A percentile compares a stretch with the other conserved stretches of the same genome.
Conservation (phyloP, 225 moss, liverwort and hornwort genomes). For the Physcomitrium patens region DNA sequence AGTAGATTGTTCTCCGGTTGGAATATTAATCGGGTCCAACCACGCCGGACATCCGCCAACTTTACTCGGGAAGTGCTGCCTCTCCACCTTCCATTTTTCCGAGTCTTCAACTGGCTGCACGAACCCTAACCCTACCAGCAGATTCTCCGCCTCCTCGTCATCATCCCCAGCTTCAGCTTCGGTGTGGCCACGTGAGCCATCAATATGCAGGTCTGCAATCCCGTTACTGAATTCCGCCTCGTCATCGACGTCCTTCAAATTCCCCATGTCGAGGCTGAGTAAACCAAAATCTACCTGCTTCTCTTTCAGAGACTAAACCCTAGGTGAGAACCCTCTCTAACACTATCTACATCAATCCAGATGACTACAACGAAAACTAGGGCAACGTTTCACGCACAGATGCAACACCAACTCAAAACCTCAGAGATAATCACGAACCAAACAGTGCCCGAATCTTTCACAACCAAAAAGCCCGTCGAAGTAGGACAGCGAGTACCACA, state of each 20-base stretch:
- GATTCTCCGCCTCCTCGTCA: conserved; percentile 49
- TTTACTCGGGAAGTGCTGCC: conserved; percentile 84
- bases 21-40: conserved; percentile 72
- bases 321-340: neutral
- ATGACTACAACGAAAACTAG: neutral
- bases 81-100: conserved; percentile 64
- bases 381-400: neutral
- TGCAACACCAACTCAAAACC: neutral
- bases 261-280: conserved; percentile 28
- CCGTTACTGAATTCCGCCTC: conserved; percentile 26
- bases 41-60: conserved; percentile 74
- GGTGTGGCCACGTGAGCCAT: conserved; percentile 12
- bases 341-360: conserved; percentile 26
- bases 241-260: conserved; percentile 36
- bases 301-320: neutral
- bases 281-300: neutral
- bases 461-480: neutral
- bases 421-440: neutral
- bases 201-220: conserved; percentile 32
- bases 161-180: conserved; percentile 38
- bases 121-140: conserved; percentile 63
- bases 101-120: conserved; percentile 46
- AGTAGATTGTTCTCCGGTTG: conserved; percentile 43
- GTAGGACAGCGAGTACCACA: neutral
- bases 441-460: neutral